These are phyloP conservation scores for Sporothrix schenckii DNA, from an alignment of 2,329 filamentous ascomycete species.

Conservation along the genomic window DNA sequence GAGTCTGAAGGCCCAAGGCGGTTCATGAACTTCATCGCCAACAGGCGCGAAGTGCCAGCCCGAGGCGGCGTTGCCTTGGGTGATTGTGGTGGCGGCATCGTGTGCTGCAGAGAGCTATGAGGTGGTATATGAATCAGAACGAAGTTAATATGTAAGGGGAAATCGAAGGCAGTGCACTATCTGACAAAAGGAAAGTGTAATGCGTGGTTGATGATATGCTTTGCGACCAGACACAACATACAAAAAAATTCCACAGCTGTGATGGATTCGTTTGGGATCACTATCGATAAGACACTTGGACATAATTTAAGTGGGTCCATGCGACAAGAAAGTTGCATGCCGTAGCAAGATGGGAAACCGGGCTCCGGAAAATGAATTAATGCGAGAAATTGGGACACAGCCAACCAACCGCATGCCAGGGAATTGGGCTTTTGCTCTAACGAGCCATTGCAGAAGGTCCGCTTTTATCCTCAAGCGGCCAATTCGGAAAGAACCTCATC, in stretches of 20 bases:
- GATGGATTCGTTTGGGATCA: background rate
- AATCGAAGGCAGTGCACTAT: background rate
- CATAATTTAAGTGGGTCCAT: background rate
- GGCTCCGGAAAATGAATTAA: conserved; percentile 25
- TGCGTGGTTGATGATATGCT: background rate
- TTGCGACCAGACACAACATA: background rate
- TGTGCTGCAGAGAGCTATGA: background rate
- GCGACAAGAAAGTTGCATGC: background rate
- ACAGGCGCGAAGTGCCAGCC: conserved; percentile 76
- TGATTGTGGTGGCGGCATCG: conserved; percentile 29
- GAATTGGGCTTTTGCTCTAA: conserved; percentile 28
- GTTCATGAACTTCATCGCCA: conserved; percentile 99
- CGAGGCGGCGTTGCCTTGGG: conserved; percentile 41
- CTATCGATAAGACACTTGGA: conserved; percentile 29
- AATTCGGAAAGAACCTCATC: conserved; percentile 26
- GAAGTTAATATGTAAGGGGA: background rate
- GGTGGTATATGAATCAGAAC: too few relatives aligned
- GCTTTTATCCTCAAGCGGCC: conserved; percentile 12
- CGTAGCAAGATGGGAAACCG: background rate
- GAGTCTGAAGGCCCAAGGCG: conserved; percentile 69
- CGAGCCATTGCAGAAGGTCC: background rate
- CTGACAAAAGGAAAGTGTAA: background rate
- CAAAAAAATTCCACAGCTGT: conserved; percentile 22
- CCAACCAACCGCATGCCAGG: conserved; percentile 32
- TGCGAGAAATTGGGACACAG: conserved; percentile 18